Percentiles rank a stretch among this genome's conserved stretches.
phyloP scores from a whole-genome alignment of 225 moss, liverwort and hornwort species.

The Pseudisothecium myosuroides region DNA sequence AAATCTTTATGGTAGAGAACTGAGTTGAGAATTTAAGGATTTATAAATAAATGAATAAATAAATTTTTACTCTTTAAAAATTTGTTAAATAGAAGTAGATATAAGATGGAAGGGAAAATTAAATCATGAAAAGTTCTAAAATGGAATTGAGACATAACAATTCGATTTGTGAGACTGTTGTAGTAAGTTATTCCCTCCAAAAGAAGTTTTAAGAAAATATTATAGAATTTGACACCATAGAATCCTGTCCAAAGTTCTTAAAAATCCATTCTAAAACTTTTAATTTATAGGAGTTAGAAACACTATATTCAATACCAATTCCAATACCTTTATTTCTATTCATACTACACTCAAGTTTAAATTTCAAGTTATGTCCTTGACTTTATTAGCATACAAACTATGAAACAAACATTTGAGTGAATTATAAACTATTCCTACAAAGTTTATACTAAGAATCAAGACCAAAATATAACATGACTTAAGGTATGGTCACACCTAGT shows the following conservation, averaged over 20 bases:
- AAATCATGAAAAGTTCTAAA: too few relatives aligned
- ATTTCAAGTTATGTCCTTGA: background rate
- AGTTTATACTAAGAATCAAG: background rate
- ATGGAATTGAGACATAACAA: too few relatives aligned
- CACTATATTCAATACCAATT: background rate
- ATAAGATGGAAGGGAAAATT: too few relatives aligned
- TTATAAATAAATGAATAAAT: too few relatives aligned
- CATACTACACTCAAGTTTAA: too few relatives aligned
- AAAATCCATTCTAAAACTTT: background rate
- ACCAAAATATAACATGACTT: too few relatives aligned
- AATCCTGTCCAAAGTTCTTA: fast-evolving
- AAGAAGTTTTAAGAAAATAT: background rate
- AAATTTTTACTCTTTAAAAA: too few relatives aligned
- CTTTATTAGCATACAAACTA: background rate
- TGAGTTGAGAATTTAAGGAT: too few relatives aligned
- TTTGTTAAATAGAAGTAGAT: too few relatives aligned
- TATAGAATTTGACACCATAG: background rate
- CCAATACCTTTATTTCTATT: background rate
- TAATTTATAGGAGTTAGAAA: background rate
- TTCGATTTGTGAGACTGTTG: too few relatives aligned
- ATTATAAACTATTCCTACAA: fast-evolving
- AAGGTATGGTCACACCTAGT: too few relatives aligned
- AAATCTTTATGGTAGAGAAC: too few relatives aligned
- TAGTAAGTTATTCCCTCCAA: background rate
- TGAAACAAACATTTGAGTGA: background rate